Evolutionary conservation across 306 rosid species (phyloP), one percentile per base, ranked within the genome.

Genomic region (Sphenostylis stenocarpa): DNA sequence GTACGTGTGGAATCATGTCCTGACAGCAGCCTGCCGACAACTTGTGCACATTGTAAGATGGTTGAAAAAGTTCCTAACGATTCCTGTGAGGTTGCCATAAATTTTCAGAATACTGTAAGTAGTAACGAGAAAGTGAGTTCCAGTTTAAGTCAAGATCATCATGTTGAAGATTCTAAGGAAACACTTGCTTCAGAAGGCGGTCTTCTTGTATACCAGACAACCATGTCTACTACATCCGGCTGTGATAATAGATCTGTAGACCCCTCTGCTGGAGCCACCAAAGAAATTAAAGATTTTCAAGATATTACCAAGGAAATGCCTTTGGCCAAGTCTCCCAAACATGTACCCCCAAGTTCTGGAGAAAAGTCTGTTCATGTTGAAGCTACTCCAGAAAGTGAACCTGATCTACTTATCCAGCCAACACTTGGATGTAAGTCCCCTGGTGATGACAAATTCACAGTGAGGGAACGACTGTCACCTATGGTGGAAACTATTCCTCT

Each of bases 361-460:
- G 88, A 85, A 73, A 87, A 82, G 38, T 73, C 74, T 23, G 77
- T 80, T 78, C 71, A 78, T 36, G 83, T 79, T 72, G 85, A 84
- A 67, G 86, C 71, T 70, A 26, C 60, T 74, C 67, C 80, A 38
- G 61, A 69, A 68, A 87, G 76, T 83, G 77, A 70, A 60, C 82
- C 85, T 39, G 89, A 79, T 44, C 64, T 71, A 19, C 68, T 70
- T 66, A 66, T 72, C 49, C 87, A 82, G 60, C 76, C 86, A 73
- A 76, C 76, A 21, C 71, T 8, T 41, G 60, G 60, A 52, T 57
- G 82, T 55, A 63, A 75, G 14, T 86, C 91, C 64, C 63, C 72
- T 17, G 96, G 92, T 12, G 90, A 92, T 23, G 99, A 91, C 74
- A 95, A 95, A 85, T 92, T 87, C 84, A 90, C 93, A 4, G 91